Conservation (phyloP, 2,329 filamentous ascomycete genomes). For the Botrytis deweyae region DNA sequence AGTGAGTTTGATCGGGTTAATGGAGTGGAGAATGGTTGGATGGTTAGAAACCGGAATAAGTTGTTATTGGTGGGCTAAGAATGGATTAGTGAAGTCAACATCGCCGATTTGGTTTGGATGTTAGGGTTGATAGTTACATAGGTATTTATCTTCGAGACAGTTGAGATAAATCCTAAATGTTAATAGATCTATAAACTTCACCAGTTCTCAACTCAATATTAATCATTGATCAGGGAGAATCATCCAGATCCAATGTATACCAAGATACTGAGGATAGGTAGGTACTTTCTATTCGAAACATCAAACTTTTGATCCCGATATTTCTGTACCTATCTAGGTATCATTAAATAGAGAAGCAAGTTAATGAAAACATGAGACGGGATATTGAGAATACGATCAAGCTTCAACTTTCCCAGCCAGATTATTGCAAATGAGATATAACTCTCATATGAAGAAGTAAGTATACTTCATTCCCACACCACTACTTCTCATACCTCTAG, state of each 20-base stretch:
- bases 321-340: not conserved
- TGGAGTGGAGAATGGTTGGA: not conserved
- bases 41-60: accelerated
- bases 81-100: not conserved
- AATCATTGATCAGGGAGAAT: too few species aligned
- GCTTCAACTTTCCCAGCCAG: too few species aligned
- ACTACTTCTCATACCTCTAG: not conserved
- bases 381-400: not conserved
- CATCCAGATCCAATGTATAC: accelerated
- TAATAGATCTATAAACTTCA: not conserved
- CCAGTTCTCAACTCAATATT: not conserved
- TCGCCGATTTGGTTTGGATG: not conserved
- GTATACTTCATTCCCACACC: too few species aligned
- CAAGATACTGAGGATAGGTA: not conserved
- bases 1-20: not conserved
- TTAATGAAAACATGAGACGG: not conserved
- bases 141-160: not conserved
- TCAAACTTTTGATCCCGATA: too few species aligned
- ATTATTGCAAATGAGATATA: not conserved
- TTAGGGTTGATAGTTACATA: too few species aligned
- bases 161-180: not conserved
- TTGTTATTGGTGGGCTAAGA: not conserved
- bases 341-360: not conserved
- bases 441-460: not conserved
- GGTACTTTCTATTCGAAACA: not conserved